A percentile compares a stretch with the other conserved stretches of the same genome.
phyloP scores from a whole-genome alignment of 129 eudicot genomes.

The sunflower (Helianthus annuus) region HanXRQr2.0-SUNRISE NC_035449.2:193324457-193324956 shows the following conservation, averaged over 20 bases:
- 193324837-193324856: not conserved
- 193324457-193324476: constrained; percentile 45
- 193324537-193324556: constrained; percentile 47
- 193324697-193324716: constrained; percentile 17
- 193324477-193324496: constrained; percentile 37
- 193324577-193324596: constrained; percentile 38
- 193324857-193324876: not conserved
- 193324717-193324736: not conserved
- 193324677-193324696: constrained; percentile 23
- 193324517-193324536: constrained; percentile 77
- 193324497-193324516: constrained; percentile 53
- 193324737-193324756: not conserved
- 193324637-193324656: constrained; percentile 60
- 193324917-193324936: too few species aligned
- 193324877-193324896: not conserved
- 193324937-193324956: too few species aligned
- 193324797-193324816: not conserved
- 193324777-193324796: not conserved
- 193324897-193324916: not conserved
- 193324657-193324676: constrained; percentile 35
- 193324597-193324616: constrained; percentile 55
- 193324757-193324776: not conserved
- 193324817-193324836: not conserved
- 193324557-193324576: constrained; percentile 65
- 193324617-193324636: constrained; percentile 55